Conservation (phyloP, 805 yeast species). For the Pichia deserticola region DNA sequence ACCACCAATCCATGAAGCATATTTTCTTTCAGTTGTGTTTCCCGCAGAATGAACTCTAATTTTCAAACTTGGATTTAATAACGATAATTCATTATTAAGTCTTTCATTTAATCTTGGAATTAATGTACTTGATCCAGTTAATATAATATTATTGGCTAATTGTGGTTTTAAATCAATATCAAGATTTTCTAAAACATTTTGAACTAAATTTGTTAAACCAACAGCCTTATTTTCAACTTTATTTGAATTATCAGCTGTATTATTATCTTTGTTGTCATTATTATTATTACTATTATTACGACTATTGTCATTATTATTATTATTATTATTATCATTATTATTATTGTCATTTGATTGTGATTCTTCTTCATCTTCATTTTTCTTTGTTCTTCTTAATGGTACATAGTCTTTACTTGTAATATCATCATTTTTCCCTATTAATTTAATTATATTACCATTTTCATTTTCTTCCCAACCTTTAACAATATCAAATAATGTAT, state of each 20-base stretch:
- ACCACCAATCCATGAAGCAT: constrained; percentile 89
- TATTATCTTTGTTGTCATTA: background rate
- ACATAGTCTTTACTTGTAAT: constrained; percentile 54
- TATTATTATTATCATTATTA: background rate
- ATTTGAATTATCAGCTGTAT: constrained; percentile 27
- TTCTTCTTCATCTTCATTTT: constrained; percentile 31
- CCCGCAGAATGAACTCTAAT: constrained; percentile 80
- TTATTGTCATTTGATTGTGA: background rate
- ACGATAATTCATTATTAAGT: constrained; percentile 60
- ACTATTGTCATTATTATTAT: background rate
- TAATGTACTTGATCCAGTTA: constrained; percentile 78
- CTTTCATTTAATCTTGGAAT: constrained; percentile 79
- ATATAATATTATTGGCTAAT: constrained; percentile 78
- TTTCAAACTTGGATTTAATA: constrained; percentile 75
- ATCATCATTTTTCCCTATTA: constrained; percentile 22
- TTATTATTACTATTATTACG: background rate
- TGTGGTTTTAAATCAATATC: constrained; percentile 83
- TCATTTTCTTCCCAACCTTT: constrained; percentile 32
- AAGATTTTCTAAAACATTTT: constrained; percentile 45
- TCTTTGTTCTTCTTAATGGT: constrained; percentile 58
- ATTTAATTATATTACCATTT: constrained; percentile 45
- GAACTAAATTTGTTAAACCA: constrained; percentile 53
- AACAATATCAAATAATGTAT: constrained; percentile 20
- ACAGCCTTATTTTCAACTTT: constrained; percentile 9
- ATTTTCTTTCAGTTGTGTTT: constrained; percentile 65